phyloP scores from a whole-genome alignment of 495 filamentous ascomycete genomes.

The Penicillium cosmopolitanum region DNA sequence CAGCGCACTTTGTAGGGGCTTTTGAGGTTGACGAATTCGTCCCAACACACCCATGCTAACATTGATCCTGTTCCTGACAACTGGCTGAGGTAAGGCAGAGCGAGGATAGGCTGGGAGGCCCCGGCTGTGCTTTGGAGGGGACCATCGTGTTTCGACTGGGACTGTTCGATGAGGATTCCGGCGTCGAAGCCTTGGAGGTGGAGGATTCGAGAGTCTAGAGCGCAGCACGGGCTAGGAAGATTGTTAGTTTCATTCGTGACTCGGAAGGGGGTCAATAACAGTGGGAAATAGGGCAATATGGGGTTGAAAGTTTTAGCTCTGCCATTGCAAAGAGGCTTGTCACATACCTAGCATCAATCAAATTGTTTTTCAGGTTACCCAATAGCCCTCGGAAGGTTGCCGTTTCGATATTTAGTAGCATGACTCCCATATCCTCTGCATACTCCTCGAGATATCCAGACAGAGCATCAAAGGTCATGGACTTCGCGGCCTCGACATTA shows the following conservation, averaged over 20 bases:
- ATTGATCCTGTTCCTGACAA: slow-evolving; percentile 25
- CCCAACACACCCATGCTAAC: slow-evolving; percentile 35
- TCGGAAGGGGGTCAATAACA: too few relatives aligned
- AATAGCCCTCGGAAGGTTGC: neutral
- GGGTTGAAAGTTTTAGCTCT: too few relatives aligned
- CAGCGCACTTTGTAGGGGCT: slow-evolving; percentile 29
- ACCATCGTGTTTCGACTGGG: neutral
- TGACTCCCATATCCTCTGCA: slow-evolving; percentile 30
- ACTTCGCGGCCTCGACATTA: slow-evolving; percentile 27
- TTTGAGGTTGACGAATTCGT: slow-evolving; percentile 34
- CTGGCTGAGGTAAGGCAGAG: neutral
- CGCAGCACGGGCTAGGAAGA: neutral
- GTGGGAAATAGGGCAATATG: too few relatives aligned
- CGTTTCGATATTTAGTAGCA: slow-evolving; percentile 31
- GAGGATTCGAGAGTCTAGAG: neutral
- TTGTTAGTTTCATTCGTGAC: neutral
- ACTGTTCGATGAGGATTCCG: neutral
- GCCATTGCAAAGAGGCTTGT: neutral
- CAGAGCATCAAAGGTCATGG: slow-evolving; percentile 29
- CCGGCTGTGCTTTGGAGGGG: neutral
- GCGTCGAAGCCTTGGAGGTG: neutral
- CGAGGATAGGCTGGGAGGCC: neutral
- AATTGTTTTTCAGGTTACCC: neutral
- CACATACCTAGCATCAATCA: neutral
- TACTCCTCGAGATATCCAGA: slow-evolving; percentile 26